Evolutionary conservation across 805 yeast genomes (phyloP), one percentile per base, ranked within the genome.

Genomic region (Barnettozyma pratensis): DNA sequence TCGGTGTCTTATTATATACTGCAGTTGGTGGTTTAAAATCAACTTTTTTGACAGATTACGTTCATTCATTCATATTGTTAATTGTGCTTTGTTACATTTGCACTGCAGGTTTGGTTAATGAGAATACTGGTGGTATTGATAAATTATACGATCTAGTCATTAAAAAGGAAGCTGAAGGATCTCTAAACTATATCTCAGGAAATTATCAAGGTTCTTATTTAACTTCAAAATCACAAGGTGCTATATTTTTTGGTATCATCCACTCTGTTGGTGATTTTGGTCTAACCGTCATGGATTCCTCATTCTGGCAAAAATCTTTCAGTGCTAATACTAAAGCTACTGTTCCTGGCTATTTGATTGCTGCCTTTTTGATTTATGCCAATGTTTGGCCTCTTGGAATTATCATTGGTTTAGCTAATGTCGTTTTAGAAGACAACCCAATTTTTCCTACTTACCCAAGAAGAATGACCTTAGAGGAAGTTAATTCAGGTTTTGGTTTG

Each of bases 41-140:
- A 11, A 75, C 80, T 4, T 74, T 75, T 51, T 57, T 76, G 35
- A 71, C 80, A 8, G 80, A 75, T 54, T 74, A 72, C 68, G 67
- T 71, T 34, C 79, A 74, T 58, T 69, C 77, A 1, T 71, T 72
- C 29, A 70, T 74, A 44, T 63, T 73, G 41, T 68, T 67, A 48
- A 58, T 67, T 32, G 61, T 73, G 14, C 57, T 73, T 28, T 60
- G 63, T 6, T 53, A 67, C 4, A 54, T 57, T 9, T 68, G 59
- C 49, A 62, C 63, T 6, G 60, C 63, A 6, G 71, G 64, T 47
- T 55, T 68, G 29, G 54, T 66, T 12, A 63, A 69, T n/a, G 49
- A 57, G 11, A 48, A 58, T 35, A 67, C 73, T 41, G 79, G 78
- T 4, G 70, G 75, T 3, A 73, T 76, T 10, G 66, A 65, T 4